These are phyloP conservation scores for Sarocladiaceae sp. DNA, from an alignment of 2,329 filamentous ascomycete species.

Conservation along the genomic window DNA sequence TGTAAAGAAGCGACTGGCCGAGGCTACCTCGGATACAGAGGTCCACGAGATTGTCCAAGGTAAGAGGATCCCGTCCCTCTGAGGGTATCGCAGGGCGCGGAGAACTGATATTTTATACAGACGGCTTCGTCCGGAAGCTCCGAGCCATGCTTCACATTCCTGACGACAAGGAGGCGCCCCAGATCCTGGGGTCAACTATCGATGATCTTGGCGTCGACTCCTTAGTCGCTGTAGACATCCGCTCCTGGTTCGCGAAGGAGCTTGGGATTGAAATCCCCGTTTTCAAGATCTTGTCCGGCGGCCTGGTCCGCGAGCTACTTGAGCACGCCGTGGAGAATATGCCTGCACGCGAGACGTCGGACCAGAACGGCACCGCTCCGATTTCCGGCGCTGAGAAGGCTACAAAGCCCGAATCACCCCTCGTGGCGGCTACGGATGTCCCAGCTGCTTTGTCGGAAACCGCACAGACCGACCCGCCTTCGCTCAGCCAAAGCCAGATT, in stretches of 20 bases:
- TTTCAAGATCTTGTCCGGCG: not conserved
- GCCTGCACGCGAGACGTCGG: not conserved
- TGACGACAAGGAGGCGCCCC: not conserved
- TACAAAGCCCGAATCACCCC: not conserved
- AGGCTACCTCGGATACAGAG: no score
- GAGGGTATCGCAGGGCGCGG: no score
- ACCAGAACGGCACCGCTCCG: not conserved
- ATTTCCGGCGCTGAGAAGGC: no score
- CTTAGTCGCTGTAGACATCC: conserved; percentile 28
- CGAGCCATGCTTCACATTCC: not conserved
- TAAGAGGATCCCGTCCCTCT: no score
- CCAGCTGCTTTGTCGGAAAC: not conserved
- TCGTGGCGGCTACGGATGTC: not conserved
- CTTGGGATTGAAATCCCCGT: not conserved
- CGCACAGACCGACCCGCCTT: not conserved
- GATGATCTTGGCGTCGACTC: conserved; percentile 24
- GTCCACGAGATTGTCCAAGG: no score
- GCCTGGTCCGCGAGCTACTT: not conserved
- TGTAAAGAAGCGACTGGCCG: no score
- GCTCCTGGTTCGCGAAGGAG: conserved; percentile 43
- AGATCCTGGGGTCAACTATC: no score
- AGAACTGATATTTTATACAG: no score
- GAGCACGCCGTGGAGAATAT: not conserved
- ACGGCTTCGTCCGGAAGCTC: not conserved
- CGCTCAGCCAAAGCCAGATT: no score